Evolutionary conservation across 306 rosid species (phyloP).

Genomic region (Luffa aegyptiaca): DNA sequence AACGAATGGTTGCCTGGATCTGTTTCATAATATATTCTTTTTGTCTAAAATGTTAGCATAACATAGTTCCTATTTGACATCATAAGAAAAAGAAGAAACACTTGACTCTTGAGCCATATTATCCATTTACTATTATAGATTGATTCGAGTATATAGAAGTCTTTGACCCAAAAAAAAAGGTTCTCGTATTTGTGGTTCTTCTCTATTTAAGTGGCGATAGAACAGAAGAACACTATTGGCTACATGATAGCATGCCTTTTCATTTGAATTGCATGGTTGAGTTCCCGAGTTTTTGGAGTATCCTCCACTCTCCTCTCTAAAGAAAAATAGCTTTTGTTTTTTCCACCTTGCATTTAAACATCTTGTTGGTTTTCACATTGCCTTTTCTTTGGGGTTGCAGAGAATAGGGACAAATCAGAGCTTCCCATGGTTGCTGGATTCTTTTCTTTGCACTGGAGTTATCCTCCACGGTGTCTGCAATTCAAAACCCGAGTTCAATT

Average conservation of each 20-base stretch:
- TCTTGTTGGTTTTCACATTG: slow-evolving; percentile 13
- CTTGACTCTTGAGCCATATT: background rate
- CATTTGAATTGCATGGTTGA: background rate
- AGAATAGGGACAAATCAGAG: slow-evolving; percentile 65
- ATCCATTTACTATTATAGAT: background rate
- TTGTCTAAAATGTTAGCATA: background rate
- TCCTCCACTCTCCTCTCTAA: background rate
- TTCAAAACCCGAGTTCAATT: slow-evolving; percentile 62
- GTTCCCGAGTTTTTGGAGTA: background rate
- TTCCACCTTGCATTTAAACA: slow-evolving; percentile 1
- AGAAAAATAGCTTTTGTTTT: background rate
- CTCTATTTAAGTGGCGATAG: background rate
- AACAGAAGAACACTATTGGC: background rate
- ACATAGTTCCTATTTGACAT: background rate
- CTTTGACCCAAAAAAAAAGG: background rate
- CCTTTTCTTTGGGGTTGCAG: slow-evolving; percentile 32
- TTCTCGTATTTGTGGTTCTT: background rate
- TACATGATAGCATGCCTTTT: background rate
- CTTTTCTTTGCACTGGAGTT: slow-evolving; percentile 61
- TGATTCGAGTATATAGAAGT: background rate
- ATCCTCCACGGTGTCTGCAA: slow-evolving; percentile 78
- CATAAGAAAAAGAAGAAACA: background rate
- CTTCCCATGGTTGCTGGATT: slow-evolving; percentile 80
- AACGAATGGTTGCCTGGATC: background rate
- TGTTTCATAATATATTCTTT: background rate